Base-by-base conservation (phyloP, 78 protist genomes). In the Polysphondylium violaceum region DNA sequence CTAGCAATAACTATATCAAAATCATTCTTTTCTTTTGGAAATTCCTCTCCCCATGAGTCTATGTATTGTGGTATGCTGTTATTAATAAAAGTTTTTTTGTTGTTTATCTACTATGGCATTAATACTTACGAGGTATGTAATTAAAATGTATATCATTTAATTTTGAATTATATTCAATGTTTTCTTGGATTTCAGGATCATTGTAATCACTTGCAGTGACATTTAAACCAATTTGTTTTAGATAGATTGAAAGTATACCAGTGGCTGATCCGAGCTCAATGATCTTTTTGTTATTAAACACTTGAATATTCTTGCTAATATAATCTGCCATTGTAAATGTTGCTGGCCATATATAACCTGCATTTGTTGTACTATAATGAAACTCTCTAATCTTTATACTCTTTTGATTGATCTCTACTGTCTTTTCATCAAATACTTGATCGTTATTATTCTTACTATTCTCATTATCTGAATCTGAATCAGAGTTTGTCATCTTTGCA, bases 401-500 rank as follows among this genome's bases (percentile, higher is more conserved):
- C 53, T 76, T 36, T 33, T 38, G 65, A 29, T 58, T 60, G 16
- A 61, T 19, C 7, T 38, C 25, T 17, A 76, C 16, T 29, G 25
- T n/a, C 63, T 79, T 79, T 36, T 79, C 77, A 53, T 67, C 89
- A 55, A 50, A 79, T 14, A 50, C 68, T 38, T 79, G 89, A 8
- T 55, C 64, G 0, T 25, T 38, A n/a, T n/a, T 36, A 35, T 33
- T 35, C n/a, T 6, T 35, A 7, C 1, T 36, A n/a, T 72, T 36
- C 25, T 65, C 51, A 3, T 79, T 68, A 23, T 11, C 35, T 29
- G 31, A 27, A 16, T 36, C 36, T 50, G 77, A 67, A 58, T 79
- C 89, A 27, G 89, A 67, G 41, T 79, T 79, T 44, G 89, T 79
- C 64, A 79, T 35, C 59, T 79, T 79, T n/a, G 89, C 56, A 67